These are phyloP conservation scores for Clarireedia paspali DNA, from an alignment of 2,329 filamentous ascomycete genomes.

Conservation along the genomic window DNA sequence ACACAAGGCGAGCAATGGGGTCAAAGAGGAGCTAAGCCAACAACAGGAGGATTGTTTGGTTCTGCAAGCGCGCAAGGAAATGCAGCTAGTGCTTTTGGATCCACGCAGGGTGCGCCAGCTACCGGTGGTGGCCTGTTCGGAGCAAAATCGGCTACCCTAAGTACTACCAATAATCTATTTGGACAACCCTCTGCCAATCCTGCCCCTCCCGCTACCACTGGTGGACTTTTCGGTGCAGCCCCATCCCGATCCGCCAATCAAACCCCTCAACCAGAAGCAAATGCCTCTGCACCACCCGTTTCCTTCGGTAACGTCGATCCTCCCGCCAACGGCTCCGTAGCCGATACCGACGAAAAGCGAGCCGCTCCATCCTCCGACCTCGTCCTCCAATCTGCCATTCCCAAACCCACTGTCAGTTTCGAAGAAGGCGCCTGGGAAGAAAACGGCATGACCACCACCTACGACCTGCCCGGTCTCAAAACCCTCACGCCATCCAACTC, in stretches of 20 bases:
- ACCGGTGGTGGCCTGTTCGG: not conserved
- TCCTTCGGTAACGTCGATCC: not conserved
- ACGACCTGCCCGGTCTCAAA: conserved; percentile 51
- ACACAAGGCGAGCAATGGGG: not conserved
- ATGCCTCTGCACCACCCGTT: too few relatives aligned
- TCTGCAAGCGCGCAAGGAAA: not conserved
- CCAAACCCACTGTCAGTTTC: conserved; percentile 32
- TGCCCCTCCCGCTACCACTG: not conserved
- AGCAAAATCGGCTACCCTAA: not conserved
- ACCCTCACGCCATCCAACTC: conserved; percentile 45
- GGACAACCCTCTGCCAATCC: not conserved
- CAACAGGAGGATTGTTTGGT: not conserved
- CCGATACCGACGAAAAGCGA: not conserved
- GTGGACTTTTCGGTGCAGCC: not conserved
- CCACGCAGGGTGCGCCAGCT: not conserved
- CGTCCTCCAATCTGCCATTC: conserved; percentile 4
- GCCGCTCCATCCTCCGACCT: not conserved
- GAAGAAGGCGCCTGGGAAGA: conserved; percentile 50
- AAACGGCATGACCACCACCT: conserved; percentile 49
- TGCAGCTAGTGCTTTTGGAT: not conserved
- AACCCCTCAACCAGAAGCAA: not conserved
- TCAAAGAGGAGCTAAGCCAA: not conserved
- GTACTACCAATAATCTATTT: not conserved
- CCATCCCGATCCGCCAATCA: not conserved
- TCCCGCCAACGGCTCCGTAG: not conserved